These are phyloP conservation scores for Globisporangium cylindrosporum DNA, from an alignment of 352 stramenopile species.

Conservation along the genomic window DNA sequence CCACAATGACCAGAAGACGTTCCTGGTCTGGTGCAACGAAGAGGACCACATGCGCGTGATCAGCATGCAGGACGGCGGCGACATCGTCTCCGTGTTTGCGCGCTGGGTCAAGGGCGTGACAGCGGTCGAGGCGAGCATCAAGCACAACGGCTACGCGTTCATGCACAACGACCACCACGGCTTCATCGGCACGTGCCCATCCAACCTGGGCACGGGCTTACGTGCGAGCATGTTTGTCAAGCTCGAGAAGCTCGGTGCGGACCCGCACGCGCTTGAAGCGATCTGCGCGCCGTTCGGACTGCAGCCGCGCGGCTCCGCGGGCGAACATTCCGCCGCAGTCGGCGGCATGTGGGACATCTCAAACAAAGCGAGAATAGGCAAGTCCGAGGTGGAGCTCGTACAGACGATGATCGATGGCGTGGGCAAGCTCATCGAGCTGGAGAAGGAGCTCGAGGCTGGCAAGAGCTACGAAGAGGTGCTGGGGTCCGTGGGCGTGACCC, in stretches of 20 bases:
- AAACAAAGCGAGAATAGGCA: constrained; percentile 92
- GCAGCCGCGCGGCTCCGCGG: constrained; percentile 74
- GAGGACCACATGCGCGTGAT: constrained; percentile 90
- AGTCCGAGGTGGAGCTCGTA: constrained; percentile 92
- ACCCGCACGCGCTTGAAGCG: constrained; percentile 67
- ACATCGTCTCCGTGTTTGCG: constrained; percentile 90
- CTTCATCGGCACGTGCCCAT: constrained; percentile 84
- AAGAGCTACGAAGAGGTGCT: constrained; percentile 68
- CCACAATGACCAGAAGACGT: constrained; percentile 89
- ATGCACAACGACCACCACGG: constrained; percentile 88
- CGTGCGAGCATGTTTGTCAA: constrained; percentile 85
- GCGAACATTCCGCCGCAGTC: constrained; percentile 75
- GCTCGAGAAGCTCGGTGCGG: constrained; percentile 69
- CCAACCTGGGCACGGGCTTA: constrained; percentile 83
- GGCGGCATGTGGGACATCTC: constrained; percentile 92
- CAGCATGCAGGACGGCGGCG: constrained; percentile 86
- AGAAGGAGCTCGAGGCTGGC: constrained; percentile 80
- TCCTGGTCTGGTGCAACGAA: constrained; percentile 89
- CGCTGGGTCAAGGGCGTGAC: constrained; percentile 82
- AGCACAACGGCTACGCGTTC: constrained; percentile 76
- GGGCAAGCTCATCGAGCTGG: constrained; percentile 87
- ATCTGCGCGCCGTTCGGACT: constrained; percentile 74
- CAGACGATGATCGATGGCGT: constrained; percentile 96
- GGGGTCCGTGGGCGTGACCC: constrained; percentile 48
- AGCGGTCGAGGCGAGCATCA: constrained; percentile 77